Base-by-base conservation (phyloP, 139 green algal genomes). In the Mychonastes homosphaera region DNA sequence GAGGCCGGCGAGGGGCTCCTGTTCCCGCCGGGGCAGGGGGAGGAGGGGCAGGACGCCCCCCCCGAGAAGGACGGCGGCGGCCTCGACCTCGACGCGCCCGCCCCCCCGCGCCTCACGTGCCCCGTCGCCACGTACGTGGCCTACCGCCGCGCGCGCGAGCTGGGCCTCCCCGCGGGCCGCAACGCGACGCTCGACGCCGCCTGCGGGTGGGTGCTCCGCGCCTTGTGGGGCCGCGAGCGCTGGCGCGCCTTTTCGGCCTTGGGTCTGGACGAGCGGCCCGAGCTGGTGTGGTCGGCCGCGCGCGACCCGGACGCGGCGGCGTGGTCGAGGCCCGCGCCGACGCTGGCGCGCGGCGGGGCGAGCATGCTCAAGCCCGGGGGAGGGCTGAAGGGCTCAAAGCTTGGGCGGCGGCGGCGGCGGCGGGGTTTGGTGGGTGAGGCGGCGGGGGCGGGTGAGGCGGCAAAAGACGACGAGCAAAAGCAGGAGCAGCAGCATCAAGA, bases 141-240 rank as follows among this genome's bases (percentile, higher is more conserved):
- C 24, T 67, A 67, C 39, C 43, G 50, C 29, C 29, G 39, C 3
- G 8, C 57, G 24, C 36, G 51, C 6, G 62, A 75, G 18, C 23
- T 45, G 19, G 68, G 56, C 4, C 16, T 70, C 6, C 62, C 68
- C 10, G 4, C 67, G 1, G 68, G 65, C 18, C 24, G 39, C 21
- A 49, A 58, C 51, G 16, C 50, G 3, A 9, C 45, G 0, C 51
- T 70, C 2, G 56, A 70, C n/a, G 4, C 43, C 2, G 36, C 36
- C 21, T 75, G 68, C 45, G 10, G 13, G 0, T 2, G n/a, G 0
- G 2, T 57, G 16, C 43, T 70, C 3, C 5, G 13, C 9, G 10
- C 50, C 7, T 24, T 61, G 7, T 21, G 60, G 9, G 26, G 27
- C 26, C 27, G 8, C 26, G 6, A 16, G 6, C 24, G 26, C 10